Conservation (phyloP, 805 yeast genomes). For the Metschnikowia lachancei region DNA sequence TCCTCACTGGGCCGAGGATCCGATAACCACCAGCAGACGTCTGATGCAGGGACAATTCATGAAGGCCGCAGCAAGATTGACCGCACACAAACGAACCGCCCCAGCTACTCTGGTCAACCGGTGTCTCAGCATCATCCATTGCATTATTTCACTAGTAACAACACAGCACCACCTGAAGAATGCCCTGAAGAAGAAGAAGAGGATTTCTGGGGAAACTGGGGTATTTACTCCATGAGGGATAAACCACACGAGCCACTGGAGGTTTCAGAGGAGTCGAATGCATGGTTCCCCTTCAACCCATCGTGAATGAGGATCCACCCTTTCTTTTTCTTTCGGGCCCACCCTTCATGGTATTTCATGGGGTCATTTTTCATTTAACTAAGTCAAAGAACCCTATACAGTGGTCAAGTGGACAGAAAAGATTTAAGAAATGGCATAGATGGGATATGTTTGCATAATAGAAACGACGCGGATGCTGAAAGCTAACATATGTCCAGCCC, state of each 20-base stretch:
- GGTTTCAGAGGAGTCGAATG: constrained; percentile 10
- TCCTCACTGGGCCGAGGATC: background rate
- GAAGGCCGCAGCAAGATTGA: too few relatives aligned
- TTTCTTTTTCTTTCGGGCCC: background rate
- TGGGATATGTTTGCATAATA: too few relatives aligned
- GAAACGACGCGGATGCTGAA: too few relatives aligned
- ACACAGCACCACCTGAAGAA: constrained; percentile 19
- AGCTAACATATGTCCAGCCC: too few relatives aligned
- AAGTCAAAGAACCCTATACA: too few relatives aligned
- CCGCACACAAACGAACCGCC: too few relatives aligned
- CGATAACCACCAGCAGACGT: background rate
- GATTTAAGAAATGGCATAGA: too few relatives aligned
- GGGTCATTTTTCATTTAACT: too few relatives aligned
- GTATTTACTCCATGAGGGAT: constrained; percentile 36
- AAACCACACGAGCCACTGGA: constrained; percentile 16
- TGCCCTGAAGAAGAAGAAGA: constrained; percentile 34
- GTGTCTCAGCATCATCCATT: constrained; percentile 57
- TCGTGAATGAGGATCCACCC: constrained; percentile 19
- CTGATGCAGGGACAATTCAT: too few relatives aligned
- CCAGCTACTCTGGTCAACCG: constrained; percentile 26
- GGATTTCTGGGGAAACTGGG: constrained; percentile 35
- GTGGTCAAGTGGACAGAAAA: too few relatives aligned
- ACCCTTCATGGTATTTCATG: too few relatives aligned
- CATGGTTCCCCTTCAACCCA: constrained; percentile 42
- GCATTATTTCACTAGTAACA: constrained; percentile 28